Base-by-base conservation (phyloP, 2,329 filamentous ascomycete species). In the Lachnellula occidentalis region DNA sequence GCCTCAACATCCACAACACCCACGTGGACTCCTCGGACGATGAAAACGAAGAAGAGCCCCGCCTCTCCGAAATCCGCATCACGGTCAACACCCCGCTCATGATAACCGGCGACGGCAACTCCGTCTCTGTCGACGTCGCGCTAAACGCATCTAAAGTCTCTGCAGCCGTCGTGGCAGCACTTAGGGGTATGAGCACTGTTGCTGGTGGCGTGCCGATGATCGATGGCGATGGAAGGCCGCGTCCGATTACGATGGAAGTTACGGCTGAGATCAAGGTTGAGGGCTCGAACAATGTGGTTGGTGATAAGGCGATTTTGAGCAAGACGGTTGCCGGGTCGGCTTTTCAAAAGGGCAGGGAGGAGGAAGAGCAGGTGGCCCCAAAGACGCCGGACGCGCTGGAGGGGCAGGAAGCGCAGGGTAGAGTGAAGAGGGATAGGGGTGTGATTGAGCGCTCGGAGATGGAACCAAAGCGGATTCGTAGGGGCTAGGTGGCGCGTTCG, bases 31-130 rank as follows among this genome's bases (percentile, higher is more conserved):
- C 56, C 52, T 60, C 59, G 8, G 63, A 62, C 27, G 53, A 58
- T 15, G 60, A 64, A 22, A 50, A 58, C 1, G 60, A 58, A 11
- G 48, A 50, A 14, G 48, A 50, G 11, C 24, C 42, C 7, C 64
- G 69, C 9, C 59, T 66, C 45, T 72, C 72, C 1, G 68, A 76
- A 47, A 73, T 81, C 55, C 70, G 66, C 48, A 66, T 83, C 45
- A 70, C 68, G 15, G 76, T 83, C 68, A 74, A 76, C 60, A 73
- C 76, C 15, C 72, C 75, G 1, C 65, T 81, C 62, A 70, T 62
- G 56, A 70, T 83, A 60, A 67, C 68, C 37, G 75, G 74, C 57
- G 71, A 72, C 66, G 70, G 75, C 66, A 83, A 83, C 65, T 64
- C 78, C 48, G 64, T 79, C 19, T 61, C 68, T 0, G 64, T 71